These are phyloP conservation scores for Stellera chamaejasme DNA, from an alignment of 345 rosid species.

Conservation along the genomic window DNA sequence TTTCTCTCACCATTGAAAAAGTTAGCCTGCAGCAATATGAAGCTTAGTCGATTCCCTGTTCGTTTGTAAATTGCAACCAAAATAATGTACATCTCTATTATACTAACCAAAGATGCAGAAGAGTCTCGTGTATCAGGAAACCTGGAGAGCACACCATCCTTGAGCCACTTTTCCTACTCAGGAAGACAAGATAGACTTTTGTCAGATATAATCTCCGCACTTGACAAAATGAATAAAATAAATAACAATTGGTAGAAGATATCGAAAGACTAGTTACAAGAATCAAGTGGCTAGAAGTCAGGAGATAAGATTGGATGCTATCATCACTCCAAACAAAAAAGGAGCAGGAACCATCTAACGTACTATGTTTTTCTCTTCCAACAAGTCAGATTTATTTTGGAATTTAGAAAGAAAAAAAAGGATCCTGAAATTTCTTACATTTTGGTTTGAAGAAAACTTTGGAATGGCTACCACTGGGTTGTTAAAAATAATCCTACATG, in stretches of 20 bases:
- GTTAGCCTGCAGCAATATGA: constrained; percentile 36
- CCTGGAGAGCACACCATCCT: constrained; percentile 60
- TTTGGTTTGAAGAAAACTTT: too few species aligned
- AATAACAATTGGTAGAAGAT: constrained; percentile 2
- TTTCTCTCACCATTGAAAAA: constrained; percentile 62
- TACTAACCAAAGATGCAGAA: constrained; percentile 78
- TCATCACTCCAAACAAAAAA: too few species aligned
- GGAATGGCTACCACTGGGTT: too few species aligned
- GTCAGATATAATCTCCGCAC: constrained; percentile 10
- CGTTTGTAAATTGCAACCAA: neutral
- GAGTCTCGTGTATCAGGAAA: constrained; percentile 84
- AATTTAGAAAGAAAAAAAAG: too few species aligned
- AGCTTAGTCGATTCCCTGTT: constrained; percentile 11
- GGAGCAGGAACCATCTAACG: too few species aligned
- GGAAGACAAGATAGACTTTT: constrained; percentile 28
- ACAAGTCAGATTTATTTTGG: too few species aligned
- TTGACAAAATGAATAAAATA: neutral
- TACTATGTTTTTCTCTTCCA: too few species aligned
- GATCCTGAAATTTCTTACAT: too few species aligned
- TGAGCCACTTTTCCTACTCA: constrained; percentile 88
- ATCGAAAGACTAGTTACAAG: constrained; percentile 1
- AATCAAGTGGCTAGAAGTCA: too few species aligned
- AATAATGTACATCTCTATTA: constrained; percentile 7
- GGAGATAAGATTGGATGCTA: too few species aligned
- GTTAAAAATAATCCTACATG: too few species aligned